Base-by-base conservation (phyloP, 179 eudicot genomes). In the Vitellaria paradoxa region DNA sequence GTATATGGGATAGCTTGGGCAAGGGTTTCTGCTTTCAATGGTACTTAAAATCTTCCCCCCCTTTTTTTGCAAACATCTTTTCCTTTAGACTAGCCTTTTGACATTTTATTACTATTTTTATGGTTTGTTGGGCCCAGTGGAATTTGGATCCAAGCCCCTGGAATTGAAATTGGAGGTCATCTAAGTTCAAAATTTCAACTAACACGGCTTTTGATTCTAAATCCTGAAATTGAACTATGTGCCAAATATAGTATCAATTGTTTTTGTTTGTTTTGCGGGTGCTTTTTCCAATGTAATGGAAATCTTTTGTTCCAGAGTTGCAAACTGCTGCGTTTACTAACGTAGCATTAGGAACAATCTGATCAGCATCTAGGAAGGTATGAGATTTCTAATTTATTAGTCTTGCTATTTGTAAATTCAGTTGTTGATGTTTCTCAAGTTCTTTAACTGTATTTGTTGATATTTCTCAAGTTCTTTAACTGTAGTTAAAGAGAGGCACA, bases 321-420 rank as follows among this genome's bases (percentile, higher is more conserved):
- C 90, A 98, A 79, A 96, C 97, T 84, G 98, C 99, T 73, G 92
- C 93, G 67, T 96, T 96, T 81, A 92, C 99, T 24, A 96, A 96
- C 82, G 99, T 96, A 63, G 94, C 99, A 75, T 77, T 93, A 77
- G 87, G 99, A 68, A 91, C 99, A 42, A 96, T 96, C 81, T 91
- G 99, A 40, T 82, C 93, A 68, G 91, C 93, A 60, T 93, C 99
- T 45, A 85, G 93, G 79, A 87, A 89, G 99, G 99, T 93, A 86
- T 76, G 81, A 8, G 45, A 70, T 62, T 18, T 7, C 12, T 46
- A 4, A 20, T 57, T 76, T 56, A 17, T 80, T 37, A 1, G 4
- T 1, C 42, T 37, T 37, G 42, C 42, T 4, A 1, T 37, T 37
- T 37, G 42, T 37, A 37, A 37, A 4, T 37, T 4, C 42, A 37